These are phyloP conservation scores for Tylopilus rubrobrunneus DNA, from an alignment of 768 basidiomycete species.

Conservation along the genomic window DNA sequence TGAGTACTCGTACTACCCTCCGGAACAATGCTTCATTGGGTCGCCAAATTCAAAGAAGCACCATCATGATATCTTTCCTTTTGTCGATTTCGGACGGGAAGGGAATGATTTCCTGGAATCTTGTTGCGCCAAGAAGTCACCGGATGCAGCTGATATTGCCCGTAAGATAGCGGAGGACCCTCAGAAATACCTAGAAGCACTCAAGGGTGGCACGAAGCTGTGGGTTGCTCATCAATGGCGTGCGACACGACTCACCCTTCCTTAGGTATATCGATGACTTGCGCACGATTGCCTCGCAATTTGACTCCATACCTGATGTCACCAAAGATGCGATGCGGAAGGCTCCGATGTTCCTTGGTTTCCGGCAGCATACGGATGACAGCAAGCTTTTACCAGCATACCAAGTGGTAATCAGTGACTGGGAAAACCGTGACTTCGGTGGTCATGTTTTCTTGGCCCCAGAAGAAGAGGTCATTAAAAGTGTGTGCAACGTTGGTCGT, in stretches of 20 bases:
- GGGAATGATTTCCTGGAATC: constrained; percentile 8
- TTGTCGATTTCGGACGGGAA: constrained; percentile 10
- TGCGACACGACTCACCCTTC: background rate
- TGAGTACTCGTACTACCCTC: background rate
- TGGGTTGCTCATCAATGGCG: background rate
- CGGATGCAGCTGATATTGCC: constrained; percentile 9
- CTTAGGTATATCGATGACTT: constrained; percentile 12
- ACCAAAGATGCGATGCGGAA: constrained; percentile 8
- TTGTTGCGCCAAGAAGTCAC: constrained; percentile 12
- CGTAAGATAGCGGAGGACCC: constrained; percentile 8
- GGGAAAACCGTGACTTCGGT: constrained; percentile 8
- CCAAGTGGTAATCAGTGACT: constrained; percentile 9
- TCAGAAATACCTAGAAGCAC: constrained; percentile 1
- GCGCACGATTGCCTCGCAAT: constrained; percentile 7
- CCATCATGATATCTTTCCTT: constrained; percentile 10
- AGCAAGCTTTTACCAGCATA: constrained; percentile 4
- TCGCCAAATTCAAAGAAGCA: constrained; percentile 2
- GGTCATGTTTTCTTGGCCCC: constrained; percentile 7
- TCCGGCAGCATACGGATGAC: background rate
- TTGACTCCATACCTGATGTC: constrained; percentile 9
- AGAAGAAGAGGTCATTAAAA: constrained; percentile 7
- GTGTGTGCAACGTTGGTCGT: background rate
- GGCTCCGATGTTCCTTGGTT: constrained; percentile 7
- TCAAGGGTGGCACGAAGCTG: background rate
- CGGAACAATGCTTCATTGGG: constrained; percentile 14